Base-by-base conservation (phyloP, 148 eudicot genomes). In the Cornus controversa region DNA sequence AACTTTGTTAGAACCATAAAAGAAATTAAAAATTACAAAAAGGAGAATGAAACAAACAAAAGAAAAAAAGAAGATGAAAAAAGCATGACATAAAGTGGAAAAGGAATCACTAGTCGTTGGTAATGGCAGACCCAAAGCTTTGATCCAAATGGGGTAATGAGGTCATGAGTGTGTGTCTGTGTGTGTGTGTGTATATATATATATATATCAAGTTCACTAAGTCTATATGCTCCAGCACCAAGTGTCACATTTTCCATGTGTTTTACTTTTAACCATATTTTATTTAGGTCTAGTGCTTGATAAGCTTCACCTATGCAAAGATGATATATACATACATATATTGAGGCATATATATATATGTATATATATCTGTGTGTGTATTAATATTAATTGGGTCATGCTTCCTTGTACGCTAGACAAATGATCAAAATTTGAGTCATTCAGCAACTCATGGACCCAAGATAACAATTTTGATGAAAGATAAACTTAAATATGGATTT, bases 321-420 rank as follows among this genome's bases (percentile, higher is more conserved):
- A 24, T 64, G 8, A 26, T 26, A 28, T 66, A 28, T 4, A 66
- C 28, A 66, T 28, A 66, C 24, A 60, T 1, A n/a, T 60, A 6
- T 60, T n/a, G n/a, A n/a, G n/a, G n/a, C n/a, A 50, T 20, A 7
- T 13, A 50, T 13, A 42, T 7, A 4, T 7, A 45, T 45, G 13
- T 11, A 45, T 10, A 45, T 29, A n/a, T 65, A 54, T 54, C 1
- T 54, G 4, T 54, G 20, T 60, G 1, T 60, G 1, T 60, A 18
- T 18, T 22, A n/a, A n/a, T n/a, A 60, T 60, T 6, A 13, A 50
- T 50, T 63, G 26, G 28, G 68, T 10, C 26, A 26, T 65, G 18
- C 69, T 66, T 66, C 20, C 69, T 66, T 66, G 69, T 27, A 66
- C 69, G 28, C 69, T 27, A 66, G 37, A 66, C 8, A 66, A 15